These are phyloP conservation scores for Parastagonospora avenae DNA, from an alignment of 2,329 filamentous ascomycete genomes.

Conservation along the genomic window DNA sequence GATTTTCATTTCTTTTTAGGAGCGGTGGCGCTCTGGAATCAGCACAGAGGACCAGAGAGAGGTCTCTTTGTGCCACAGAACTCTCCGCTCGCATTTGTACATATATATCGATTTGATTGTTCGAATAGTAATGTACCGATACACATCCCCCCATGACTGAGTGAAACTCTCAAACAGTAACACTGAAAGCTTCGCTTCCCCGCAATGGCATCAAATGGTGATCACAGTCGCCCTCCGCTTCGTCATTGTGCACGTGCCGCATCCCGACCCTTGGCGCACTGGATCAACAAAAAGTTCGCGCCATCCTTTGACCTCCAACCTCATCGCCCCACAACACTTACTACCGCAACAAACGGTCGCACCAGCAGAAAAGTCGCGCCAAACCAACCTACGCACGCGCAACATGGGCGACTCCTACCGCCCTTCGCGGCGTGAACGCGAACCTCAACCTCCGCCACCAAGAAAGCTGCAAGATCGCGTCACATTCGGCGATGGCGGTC, in stretches of 20 bases:
- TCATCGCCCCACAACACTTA: slow-evolving; percentile 5
- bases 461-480: slow-evolving; percentile 30
- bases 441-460: not conserved
- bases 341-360: slow-evolving; percentile 5
- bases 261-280: slow-evolving; percentile 19
- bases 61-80: not conserved
- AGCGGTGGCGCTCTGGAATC: not conserved
- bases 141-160: not conserved
- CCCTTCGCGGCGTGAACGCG: slow-evolving; percentile 20
- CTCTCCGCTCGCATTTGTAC: slow-evolving; percentile 23
- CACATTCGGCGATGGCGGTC: slow-evolving; percentile 33
- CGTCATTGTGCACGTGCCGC: slow-evolving; percentile 5
- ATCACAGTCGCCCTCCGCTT: not conserved
- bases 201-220: not conserved
- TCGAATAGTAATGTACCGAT: slow-evolving; percentile 22
- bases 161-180: no score
- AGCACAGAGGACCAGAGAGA: slow-evolving; percentile 6
- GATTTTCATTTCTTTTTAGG: not conserved
- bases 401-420: slow-evolving; percentile 37
- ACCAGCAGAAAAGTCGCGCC: slow-evolving; percentile 2
- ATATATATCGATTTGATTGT: slow-evolving; percentile 12
- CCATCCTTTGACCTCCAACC: slow-evolving; percentile 7
- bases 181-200: not conserved
- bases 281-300: slow-evolving; percentile 20
- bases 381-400: slow-evolving; percentile 6